Evolutionary conservation across 2,329 filamentous ascomycete genomes (phyloP).

Genomic region (Fusarium nanum): DNA sequence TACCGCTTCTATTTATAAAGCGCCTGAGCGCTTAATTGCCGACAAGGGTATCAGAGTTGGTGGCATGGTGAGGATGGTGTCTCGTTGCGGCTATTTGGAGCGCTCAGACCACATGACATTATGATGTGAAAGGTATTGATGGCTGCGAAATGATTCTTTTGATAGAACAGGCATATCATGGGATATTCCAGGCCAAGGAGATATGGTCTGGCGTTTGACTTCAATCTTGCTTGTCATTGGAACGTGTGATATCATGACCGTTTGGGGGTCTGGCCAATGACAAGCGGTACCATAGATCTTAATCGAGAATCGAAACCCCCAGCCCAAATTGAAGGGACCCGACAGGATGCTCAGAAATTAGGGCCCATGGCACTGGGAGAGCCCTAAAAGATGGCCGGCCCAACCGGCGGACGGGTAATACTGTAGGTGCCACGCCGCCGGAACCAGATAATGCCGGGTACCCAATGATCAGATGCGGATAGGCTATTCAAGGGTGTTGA

Average conservation of each 20-base stretch:
- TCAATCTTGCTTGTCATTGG: conserved; percentile 1
- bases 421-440: conserved; percentile 25
- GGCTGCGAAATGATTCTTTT: background rate
- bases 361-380: conserved; percentile 36
- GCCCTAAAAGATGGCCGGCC: conserved; percentile 20
- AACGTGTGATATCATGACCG: conserved; percentile 3
- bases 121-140: conserved; percentile 12
- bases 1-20: conserved; percentile 43
- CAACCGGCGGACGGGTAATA: conserved; percentile 12
- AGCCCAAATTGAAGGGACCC: conserved; percentile 9
- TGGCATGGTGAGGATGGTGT: conserved; percentile 23
- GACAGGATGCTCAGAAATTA: conserved; percentile 30
- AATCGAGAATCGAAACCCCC: conserved; percentile 36
- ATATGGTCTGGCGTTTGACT: background rate
- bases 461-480: conserved; percentile 16
- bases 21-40: conserved; percentile 44
- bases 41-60: conserved; percentile 14
- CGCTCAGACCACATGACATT: conserved; percentile 10
- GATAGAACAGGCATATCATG: background rate
- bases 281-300: conserved; percentile 42
- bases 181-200: background rate
- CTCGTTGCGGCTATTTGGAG: conserved; percentile 27
- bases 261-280: conserved; percentile 32
- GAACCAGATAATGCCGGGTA: conserved; percentile 18
- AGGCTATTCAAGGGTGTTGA: conserved; percentile 8